These are phyloP conservation scores for Hanseniaspora occidentalis DNA, from an alignment of 805 yeast species.

Conservation along the genomic window DNA sequence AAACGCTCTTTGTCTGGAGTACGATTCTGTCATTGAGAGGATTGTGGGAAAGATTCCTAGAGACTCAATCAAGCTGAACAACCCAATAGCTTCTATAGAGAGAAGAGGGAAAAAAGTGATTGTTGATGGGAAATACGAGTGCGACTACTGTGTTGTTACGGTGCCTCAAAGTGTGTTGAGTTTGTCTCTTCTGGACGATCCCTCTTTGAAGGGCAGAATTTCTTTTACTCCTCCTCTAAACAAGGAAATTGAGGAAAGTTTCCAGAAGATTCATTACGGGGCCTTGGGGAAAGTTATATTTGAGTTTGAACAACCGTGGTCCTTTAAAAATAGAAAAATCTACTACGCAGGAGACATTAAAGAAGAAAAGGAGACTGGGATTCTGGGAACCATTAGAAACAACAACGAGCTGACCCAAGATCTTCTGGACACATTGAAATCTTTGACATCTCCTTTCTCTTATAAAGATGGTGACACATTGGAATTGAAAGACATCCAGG, in stretches of 20 bases:
- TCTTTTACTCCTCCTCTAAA: constrained; percentile 48
- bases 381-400: constrained; percentile 2
- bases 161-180: constrained; percentile 66
- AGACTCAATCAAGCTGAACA: not conserved
- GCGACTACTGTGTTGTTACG: constrained; percentile 57
- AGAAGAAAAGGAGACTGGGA: not conserved
- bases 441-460: not conserved
- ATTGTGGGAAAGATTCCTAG: constrained; percentile 20
- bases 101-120: constrained; percentile 12
- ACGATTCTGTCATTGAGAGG: constrained; percentile 37
- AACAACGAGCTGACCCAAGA: not conserved
- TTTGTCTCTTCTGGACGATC: constrained; percentile 17
- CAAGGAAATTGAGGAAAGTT: constrained; percentile 26
- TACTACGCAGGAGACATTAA: constrained; percentile 5
- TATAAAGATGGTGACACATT: not conserved
- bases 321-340: constrained; percentile 34
- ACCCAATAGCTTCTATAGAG: not conserved
- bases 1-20: constrained; percentile 53
- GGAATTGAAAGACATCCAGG: constrained; percentile 10
- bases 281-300: constrained; percentile 62
- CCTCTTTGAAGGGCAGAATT: constrained; percentile 29
- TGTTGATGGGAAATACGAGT: constrained; percentile 16
- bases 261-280: constrained; percentile 45
- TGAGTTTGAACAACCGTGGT: constrained; percentile 51
- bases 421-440: not conserved